Base-by-base conservation (phyloP, 2,329 filamentous ascomycete genomes). In the Phialophora chinensis region DNA sequence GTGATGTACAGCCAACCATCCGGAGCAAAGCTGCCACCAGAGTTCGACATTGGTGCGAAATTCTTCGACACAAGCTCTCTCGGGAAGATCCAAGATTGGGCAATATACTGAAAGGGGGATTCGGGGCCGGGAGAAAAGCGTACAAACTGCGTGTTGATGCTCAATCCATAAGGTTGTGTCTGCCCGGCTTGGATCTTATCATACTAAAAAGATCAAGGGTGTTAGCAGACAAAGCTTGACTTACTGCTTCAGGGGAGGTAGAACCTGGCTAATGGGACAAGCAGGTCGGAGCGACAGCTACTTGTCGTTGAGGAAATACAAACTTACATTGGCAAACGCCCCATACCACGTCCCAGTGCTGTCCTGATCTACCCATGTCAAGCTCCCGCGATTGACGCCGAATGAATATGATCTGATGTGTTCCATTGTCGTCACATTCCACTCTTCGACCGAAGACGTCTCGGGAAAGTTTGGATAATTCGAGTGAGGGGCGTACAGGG, bases 281-380 rank as follows among this genome's bases (percentile, higher is more conserved):
- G 38, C 38, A 42, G 38, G 17, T 27, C 20, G 49, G 25, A 14
- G 17, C 6, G 12, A n/a, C 49, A 52, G 8, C 25, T 12, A n/a
- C 5, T 23, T 11, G 20, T 52, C 10, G 49, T 23, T 11, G 7
- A 4, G 20, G 8, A 14, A 4, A 27, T 52, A n/a, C 7, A 23
- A 4, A 42, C 55, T 58, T 58, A 58, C 55, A 29, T 63, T 63
- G 38, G 62, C 62, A n/a, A 63, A 63, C 3, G 62, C 52, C 12
- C 62, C 62, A 23, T 63, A 63, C 62, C 62, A 63, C 23, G 44
- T 59, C 29, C 62, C 62, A 11, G 62, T 63, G 23, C 55, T 58
- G 38, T 57, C 53, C 23, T 63, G 62, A 27, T 63, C 62, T n/a
- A 63, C 38, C 62, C 62, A 63, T 29, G 62, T 59, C 54, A 63